phyloP scores from a whole-genome alignment of 108 stramenopile species.

The Seminavis robusta region DNA sequence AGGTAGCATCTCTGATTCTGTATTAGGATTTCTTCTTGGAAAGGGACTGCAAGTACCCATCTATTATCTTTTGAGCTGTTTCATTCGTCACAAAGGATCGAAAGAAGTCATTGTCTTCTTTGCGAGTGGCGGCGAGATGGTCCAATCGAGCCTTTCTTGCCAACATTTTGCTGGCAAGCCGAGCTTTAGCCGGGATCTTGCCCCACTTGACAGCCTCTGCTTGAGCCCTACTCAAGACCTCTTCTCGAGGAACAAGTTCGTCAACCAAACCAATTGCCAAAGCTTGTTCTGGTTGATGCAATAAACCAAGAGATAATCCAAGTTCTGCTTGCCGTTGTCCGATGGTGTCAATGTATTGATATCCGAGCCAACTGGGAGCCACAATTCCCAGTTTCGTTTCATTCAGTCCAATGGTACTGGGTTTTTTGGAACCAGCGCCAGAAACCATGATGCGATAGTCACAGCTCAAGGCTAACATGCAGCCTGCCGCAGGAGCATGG shows the following conservation, averaged over 20 bases:
- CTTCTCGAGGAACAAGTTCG: constrained; percentile 43
- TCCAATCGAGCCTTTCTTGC: constrained; percentile 41
- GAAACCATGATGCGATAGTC: constrained; percentile 78
- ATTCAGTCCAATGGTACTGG: constrained; percentile 70
- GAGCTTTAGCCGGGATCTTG: constrained; percentile 54
- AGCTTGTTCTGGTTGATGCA: constrained; percentile 62
- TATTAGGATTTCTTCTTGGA: constrained; percentile 43
- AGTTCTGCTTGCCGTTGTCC: constrained; percentile 76
- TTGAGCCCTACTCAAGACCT: no score
- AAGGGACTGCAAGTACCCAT: constrained; percentile 48
- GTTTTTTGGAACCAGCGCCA: constrained; percentile 5
- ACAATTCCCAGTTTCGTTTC: constrained; percentile 80
- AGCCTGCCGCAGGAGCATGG: constrained; percentile 85
- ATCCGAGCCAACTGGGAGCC: constrained; percentile 57
- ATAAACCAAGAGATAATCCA: constrained; percentile 59
- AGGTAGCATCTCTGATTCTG: no score
- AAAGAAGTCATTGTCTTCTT: constrained; percentile 61
- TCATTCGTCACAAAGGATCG: constrained; percentile 61
- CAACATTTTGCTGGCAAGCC: constrained; percentile 61
- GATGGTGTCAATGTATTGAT: constrained; percentile 50
- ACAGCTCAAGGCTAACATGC: constrained; percentile 81
- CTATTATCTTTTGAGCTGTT: constrained; percentile 53
- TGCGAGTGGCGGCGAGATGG: constrained; percentile 38
- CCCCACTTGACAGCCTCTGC: constrained; percentile 36
- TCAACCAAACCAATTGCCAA: constrained; percentile 69